These are phyloP conservation scores for Meyerozyma elateridarum DNA, from an alignment of 1,139 yeast genomes.

Conservation along the genomic window DNA sequence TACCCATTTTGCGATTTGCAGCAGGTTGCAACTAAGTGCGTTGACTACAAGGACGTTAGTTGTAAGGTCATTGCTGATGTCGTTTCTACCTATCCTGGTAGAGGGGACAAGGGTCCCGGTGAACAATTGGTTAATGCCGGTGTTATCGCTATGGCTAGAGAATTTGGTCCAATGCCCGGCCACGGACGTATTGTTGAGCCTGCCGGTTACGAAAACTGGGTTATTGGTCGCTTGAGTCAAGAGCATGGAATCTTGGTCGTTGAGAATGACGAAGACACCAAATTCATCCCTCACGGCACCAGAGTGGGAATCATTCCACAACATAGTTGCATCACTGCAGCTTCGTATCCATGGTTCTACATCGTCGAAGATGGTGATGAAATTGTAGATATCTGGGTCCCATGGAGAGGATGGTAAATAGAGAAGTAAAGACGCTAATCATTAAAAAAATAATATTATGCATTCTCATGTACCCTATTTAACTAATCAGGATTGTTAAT, in stretches of 20 bases:
- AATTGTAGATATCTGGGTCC: slow-evolving; percentile 67
- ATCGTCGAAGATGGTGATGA: slow-evolving; percentile 44
- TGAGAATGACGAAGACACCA: slow-evolving; percentile 17
- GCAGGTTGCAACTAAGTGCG: slow-evolving; percentile 65
- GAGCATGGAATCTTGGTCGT: slow-evolving; percentile 60
- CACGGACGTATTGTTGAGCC: slow-evolving; percentile 40
- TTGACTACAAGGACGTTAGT: slow-evolving; percentile 45
- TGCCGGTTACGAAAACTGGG: slow-evolving; percentile 43
- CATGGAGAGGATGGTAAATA: slow-evolving; percentile 57
- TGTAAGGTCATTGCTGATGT: slow-evolving; percentile 60
- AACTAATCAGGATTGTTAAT: too few relatives aligned
- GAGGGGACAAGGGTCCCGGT: slow-evolving; percentile 46
- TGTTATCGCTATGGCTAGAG: slow-evolving; percentile 65
- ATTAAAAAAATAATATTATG: too few relatives aligned
- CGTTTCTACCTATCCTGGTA: slow-evolving; percentile 50
- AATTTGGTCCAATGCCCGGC: slow-evolving; percentile 49
- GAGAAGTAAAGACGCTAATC: too few relatives aligned
- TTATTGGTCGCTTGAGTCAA: slow-evolving; percentile 55
- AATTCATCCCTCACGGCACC: slow-evolving; percentile 50
- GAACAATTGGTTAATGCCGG: slow-evolving; percentile 72
- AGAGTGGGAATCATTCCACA: slow-evolving; percentile 60
- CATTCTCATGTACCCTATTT: too few relatives aligned
- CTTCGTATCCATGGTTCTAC: slow-evolving; percentile 56
- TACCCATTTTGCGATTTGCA: slow-evolving; percentile 71
- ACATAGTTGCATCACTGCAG: slow-evolving; percentile 72